A percentile compares a stretch with the other conserved stretches of the same genome.
phyloP scores from a whole-genome alignment of 2,329 filamentous ascomycete genomes.

The Aspergillus terreus region DNA sequence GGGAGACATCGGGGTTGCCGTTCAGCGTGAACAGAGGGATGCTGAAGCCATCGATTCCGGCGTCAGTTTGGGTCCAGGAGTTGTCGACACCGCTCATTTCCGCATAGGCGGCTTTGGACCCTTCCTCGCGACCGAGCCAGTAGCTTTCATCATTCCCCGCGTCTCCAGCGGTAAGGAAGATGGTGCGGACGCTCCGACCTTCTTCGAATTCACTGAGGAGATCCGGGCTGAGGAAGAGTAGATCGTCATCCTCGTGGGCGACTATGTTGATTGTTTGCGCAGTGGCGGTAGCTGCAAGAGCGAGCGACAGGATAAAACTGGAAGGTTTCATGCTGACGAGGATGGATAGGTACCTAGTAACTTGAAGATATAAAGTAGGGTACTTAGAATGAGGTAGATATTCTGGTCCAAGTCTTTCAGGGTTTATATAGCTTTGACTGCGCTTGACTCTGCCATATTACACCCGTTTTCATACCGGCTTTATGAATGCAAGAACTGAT shows the following conservation, averaged over 20 bases:
- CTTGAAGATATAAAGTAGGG: no score
- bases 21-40: slow-evolving; percentile 10
- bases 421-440: no score
- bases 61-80: slow-evolving; percentile 10
- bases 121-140: slow-evolving; percentile 12
- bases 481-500: no score
- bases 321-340: not conserved
- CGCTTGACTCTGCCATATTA: no score
- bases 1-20: slow-evolving; percentile 7
- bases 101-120: slow-evolving; percentile 12
- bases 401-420: no score
- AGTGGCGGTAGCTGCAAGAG: not conserved
- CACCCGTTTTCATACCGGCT: no score
- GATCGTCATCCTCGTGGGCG: slow-evolving; percentile 18
- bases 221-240: slow-evolving; percentile 17
- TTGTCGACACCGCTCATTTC: slow-evolving; percentile 9
- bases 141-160: slow-evolving; percentile 11
- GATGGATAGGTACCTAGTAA: no score
- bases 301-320: not conserved
- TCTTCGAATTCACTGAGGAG: slow-evolving; percentile 10
- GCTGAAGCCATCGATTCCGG: slow-evolving; percentile 5
- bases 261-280: slow-evolving; percentile 17
- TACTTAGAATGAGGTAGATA: no score
- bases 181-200: slow-evolving; percentile 10
- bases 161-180: slow-evolving; percentile 19